Base-by-base conservation (phyloP, 768 basidiomycete genomes). In the Arthromyces matolae region DNA sequence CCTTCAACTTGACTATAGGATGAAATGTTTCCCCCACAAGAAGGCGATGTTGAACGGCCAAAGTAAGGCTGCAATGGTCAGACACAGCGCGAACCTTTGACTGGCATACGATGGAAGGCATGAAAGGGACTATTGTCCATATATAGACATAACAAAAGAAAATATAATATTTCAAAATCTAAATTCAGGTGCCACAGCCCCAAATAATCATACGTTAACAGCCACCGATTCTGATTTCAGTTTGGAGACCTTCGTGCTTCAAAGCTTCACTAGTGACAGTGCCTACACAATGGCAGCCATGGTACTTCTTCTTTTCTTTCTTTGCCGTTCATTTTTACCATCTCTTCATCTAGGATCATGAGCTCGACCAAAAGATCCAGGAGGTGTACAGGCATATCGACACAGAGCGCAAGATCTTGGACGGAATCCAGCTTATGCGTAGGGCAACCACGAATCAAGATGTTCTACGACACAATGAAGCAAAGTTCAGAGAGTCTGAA, bases 361-460 rank as follows among this genome's bases (percentile, higher is more conserved):
- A 89, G 70, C 75, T 92, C 70, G 90, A 93, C 81, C 84, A 84
- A 80, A 94, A 93, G 81, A 92, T 94, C 65, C 83, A 85, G 66
- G 89, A 92, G 68, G 83, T 93, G 60, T 81, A 85, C 72, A 86
- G 81, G 69, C 87, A 88, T 66, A 93, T 95, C 65, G 81, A 86
- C 71, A 93, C 87, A 28, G 91, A 95, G 72, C 87, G 86, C 69
- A 93, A 91, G 78, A 84, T 94, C 64, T 76, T 95, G 55, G 89
- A 93, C 67, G 92, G 85, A 14, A 83, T 84, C 23, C 80, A 86
- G 62, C 77, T 80, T 56, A 75, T 94, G 47, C 80, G 86, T 37
- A 80, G 82, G 64, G 92, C 92, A 2, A 93, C 92, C 25, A 79
- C 72, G 35, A 95, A 95, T 61, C 86, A 81, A 57, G 91, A 93